Base-by-base conservation (phyloP, 2,329 filamentous ascomycete species). In the Lasiodiplodia citricola region DNA sequence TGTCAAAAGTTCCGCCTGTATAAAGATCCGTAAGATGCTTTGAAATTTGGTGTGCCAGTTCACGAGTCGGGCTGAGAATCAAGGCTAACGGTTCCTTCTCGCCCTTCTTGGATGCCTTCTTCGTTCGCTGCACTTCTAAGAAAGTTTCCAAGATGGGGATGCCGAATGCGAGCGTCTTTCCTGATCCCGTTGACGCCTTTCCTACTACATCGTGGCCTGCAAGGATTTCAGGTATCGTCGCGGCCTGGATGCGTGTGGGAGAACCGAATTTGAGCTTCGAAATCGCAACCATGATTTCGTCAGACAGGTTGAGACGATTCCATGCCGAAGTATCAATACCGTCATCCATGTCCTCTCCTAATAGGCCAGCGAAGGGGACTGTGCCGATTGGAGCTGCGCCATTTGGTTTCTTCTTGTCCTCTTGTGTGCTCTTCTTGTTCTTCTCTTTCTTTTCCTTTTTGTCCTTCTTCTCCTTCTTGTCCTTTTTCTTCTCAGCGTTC, bases 161-260 rank as follows among this genome's bases (percentile, higher is more conserved):
- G 1, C 91, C 93, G 79, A 97, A 99, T 0, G 96, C 95, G 55
- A 99, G 83, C 0, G 96, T 99, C 82, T 99, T 99, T 74, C 96
- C 96, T 16, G 96, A 98, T 72, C 96, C 96, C 0, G 96, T 99
- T 13, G 95, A 91, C 2, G 96, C 96, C 82, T 99, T 99, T 52
- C 96, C 96, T 71, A 99, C 92, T 18, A 98, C 91, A 79, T 99
- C 95, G 77, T 92, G 92, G 0, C 95, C 95, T 6, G 88, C 87
- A 23, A 95, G 78, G 56, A 97, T 92, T 66, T 92, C 87, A 0
- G 96, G 94, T 73, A 99, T 97, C 0, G 92, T 85, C 41, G 88
- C 85, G 23, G 85, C 81, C 78, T 99, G 96, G 69, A 99, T 97
- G 0, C 87, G 81, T 0, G 94, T 97, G 0, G 96, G 96, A 69